A percentile compares a stretch with the other conserved stretches of the same genome.
Conservation (phyloP, 345 rosid species). For the Geranium brycei region DNA sequence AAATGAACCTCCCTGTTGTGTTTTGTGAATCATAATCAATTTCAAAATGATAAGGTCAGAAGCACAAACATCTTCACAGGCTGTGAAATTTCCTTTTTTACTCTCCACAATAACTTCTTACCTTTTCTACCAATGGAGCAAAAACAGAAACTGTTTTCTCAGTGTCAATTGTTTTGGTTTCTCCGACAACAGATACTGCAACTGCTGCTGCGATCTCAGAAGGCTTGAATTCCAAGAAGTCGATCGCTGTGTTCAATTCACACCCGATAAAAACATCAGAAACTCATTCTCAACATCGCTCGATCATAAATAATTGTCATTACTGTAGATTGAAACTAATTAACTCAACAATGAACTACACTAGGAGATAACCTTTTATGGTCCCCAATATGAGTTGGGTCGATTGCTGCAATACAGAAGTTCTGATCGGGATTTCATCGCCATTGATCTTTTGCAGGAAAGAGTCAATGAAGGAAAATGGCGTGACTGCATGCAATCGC, state of each 20-base stretch:
- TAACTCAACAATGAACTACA: neutral
- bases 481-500: conserved; percentile 73
- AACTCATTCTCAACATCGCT: neutral
- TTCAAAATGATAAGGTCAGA: too few species aligned
- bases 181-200: conserved; percentile 34
- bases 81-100: neutral
- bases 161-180: conserved; percentile 26
- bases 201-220: conserved; percentile 75
- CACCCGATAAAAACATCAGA: conserved; percentile 31
- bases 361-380: conserved; percentile 28
- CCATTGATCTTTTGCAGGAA: conserved; percentile 43
- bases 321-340: neutral
- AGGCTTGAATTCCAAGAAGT: conserved; percentile 60
- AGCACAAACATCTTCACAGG: too few species aligned
- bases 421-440: conserved; percentile 20
- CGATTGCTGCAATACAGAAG: conserved; percentile 27
- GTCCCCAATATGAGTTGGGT: conserved; percentile 35
- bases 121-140: conserved; percentile 35
- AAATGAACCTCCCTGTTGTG: neutral
- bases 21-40: too few species aligned
- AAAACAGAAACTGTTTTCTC: conserved; percentile 38
- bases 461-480: conserved; percentile 50
- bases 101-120: conserved; percentile 3
- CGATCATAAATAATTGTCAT: neutral
- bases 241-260: conserved; percentile 46